Conservation (phyloP, 1,139 yeast genomes). For the Yamadazyma siamensis region DNA sequence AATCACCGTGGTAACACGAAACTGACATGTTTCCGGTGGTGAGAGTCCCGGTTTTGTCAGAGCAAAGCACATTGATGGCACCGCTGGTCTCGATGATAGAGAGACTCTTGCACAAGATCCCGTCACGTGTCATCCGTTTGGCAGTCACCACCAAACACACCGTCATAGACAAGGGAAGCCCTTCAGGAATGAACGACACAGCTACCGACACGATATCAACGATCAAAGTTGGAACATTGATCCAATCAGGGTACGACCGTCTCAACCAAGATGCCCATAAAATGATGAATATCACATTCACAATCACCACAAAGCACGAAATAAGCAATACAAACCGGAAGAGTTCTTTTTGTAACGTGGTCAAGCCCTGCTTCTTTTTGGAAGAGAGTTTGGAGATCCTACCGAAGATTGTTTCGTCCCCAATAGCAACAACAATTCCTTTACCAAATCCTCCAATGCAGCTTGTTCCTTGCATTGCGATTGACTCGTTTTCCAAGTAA, state of each 20-base stretch:
- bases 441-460: slow-evolving; percentile 27
- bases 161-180: slow-evolving; percentile 35
- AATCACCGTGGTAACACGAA: slow-evolving; percentile 20
- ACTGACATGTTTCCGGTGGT: slow-evolving; percentile 33
- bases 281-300: slow-evolving; percentile 24
- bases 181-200: slow-evolving; percentile 35
- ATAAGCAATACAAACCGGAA: slow-evolving; percentile 25
- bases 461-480: slow-evolving; percentile 47
- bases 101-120: slow-evolving; percentile 29
- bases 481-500: slow-evolving; percentile 41
- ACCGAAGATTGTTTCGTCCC: slow-evolving; percentile 32
- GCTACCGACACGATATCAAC: slow-evolving; percentile 32
- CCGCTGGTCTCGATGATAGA: slow-evolving; percentile 34
- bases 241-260: slow-evolving; percentile 28
- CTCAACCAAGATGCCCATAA: slow-evolving; percentile 48
- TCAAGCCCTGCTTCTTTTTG: slow-evolving; percentile 25
- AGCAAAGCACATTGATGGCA: slow-evolving; percentile 31
- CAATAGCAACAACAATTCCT: slow-evolving; percentile 31
- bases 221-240: slow-evolving; percentile 28
- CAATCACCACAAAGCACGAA: slow-evolving; percentile 18
- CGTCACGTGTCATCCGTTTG: slow-evolving; percentile 23
- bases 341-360: slow-evolving; percentile 31
- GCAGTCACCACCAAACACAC: slow-evolving; percentile 32
- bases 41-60: slow-evolving; percentile 36
- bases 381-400: slow-evolving; percentile 31